Evolutionary conservation across 257 asterid genomes (phyloP), one percentile per base, ranked within the genome.

Genomic region (Solanum piurae): DNA sequence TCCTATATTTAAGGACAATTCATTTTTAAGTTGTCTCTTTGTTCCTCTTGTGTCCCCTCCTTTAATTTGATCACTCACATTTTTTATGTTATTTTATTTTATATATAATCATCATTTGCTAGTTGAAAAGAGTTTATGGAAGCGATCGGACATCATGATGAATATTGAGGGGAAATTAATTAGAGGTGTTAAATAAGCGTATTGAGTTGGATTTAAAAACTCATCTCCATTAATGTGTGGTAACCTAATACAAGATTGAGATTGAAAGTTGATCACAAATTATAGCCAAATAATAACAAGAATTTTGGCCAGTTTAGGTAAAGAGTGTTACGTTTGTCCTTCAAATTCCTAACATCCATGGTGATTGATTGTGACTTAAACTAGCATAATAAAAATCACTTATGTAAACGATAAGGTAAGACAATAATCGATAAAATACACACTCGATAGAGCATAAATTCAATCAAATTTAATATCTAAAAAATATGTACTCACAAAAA

Each of bases 1-100:
- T 87, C 89, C 88, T 64, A 27, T 46, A 27, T 87, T 84, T 37
- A 72, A 29, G 87, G 87, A 37, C 31, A 72, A 38, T 87, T 38
- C 49, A 52, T 76, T 46, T 80, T 46, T 80, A 80, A 46, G 29
- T 46, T 80, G 85, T 80, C 68, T 80, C 42, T 25, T 80, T 80
- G 85, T 46, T 80, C 27, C 42, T 80, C 42, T 80, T 5, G 0
- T 80, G 85, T 80, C 68, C 23, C 85, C 85, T 46, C 11, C 6
- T 5, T 42, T 29, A 18, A 46, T 80, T 31, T 29, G 42, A 80
- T 80, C 16, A 18, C 5, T 29, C 42, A 29, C 27, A 9, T 9
- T 79, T 27, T 27, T 62, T 23, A 62, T 20, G 0, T 0, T 7
- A 21, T 4, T 23, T 23, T 58, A 58, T 79, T 79, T 44, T 25